Percentiles rank a stretch among this genome's conserved stretches.
Conservation (phyloP, 331 rosid genomes). For the Rhamnella rubrinervis region DNA sequence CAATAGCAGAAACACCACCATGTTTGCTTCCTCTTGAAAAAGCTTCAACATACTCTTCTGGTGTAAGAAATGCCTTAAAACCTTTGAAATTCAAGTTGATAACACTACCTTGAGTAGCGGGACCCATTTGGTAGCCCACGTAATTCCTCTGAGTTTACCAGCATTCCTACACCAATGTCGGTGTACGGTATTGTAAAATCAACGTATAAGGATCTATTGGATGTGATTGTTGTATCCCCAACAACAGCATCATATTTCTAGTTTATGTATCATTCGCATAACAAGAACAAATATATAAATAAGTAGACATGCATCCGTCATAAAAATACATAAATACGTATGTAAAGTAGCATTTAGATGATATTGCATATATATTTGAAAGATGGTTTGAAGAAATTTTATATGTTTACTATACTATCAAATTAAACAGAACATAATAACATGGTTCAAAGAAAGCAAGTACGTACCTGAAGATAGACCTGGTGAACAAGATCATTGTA, state of each 20-base stretch:
- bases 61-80: not conserved
- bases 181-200: slow-evolving; percentile 23
- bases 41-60: slow-evolving; percentile 5
- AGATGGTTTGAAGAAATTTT: too few relatives aligned
- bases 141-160: slow-evolving; percentile 13
- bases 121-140: slow-evolving; percentile 3
- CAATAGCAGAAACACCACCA: slow-evolving; percentile 27
- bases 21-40: slow-evolving; percentile 18
- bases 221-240: slow-evolving; percentile 19
- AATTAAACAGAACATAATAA: too few relatives aligned
- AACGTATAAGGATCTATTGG: slow-evolving; percentile 14
- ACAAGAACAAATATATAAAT: not conserved
- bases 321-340: not conserved
- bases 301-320: not conserved
- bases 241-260: slow-evolving; percentile 22
- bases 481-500: slow-evolving; percentile 2
- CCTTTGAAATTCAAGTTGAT: not conserved
- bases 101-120: not conserved
- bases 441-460: not conserved
- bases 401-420: too few relatives aligned
- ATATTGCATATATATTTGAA: too few relatives aligned
- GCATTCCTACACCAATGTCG: slow-evolving; percentile 11
- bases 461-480: slow-evolving; percentile 3
- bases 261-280: not conserved
- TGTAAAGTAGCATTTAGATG: not conserved